phyloP scores from a whole-genome alignment of 2,329 filamentous ascomycete genomes.

The Colletotrichum eremochloae region DNA sequence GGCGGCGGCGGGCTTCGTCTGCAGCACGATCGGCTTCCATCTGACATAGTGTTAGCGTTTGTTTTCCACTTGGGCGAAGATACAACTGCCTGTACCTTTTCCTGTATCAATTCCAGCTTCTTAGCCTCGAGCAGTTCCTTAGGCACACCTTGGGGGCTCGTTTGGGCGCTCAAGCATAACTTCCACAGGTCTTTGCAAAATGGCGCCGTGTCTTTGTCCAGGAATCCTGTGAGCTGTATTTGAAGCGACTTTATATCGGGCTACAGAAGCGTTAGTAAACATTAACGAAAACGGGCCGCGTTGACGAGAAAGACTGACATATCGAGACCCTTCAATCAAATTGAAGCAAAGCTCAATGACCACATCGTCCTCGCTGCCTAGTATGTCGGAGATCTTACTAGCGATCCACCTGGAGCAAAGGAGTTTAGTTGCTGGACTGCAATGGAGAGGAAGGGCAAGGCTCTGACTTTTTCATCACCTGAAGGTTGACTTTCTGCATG shows the following conservation, averaged over 20 bases:
- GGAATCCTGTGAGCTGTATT: conserved; percentile 93
- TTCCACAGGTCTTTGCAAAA: conserved; percentile 98
- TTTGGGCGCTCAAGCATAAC: conserved; percentile 89
- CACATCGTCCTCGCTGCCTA: conserved; percentile 95
- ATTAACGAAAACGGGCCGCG: conserved; percentile 3
- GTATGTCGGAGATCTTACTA: conserved; percentile 85
- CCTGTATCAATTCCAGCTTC: conserved; percentile 93
- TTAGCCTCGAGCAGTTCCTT: conserved; percentile 96
- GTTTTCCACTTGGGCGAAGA: too few species aligned
- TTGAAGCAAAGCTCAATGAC: conserved; percentile 87
- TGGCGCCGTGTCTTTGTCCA: conserved; percentile 88
- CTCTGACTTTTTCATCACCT: conserved; percentile 93
- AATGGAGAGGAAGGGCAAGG: not conserved
- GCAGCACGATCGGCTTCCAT: conserved; percentile 86
- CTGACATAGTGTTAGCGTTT: conserved; percentile 57
- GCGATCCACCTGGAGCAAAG: conserved; percentile 84
- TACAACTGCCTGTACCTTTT: conserved; percentile 75
- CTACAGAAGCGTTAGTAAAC: conserved; percentile 61
- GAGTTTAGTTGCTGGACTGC: conserved; percentile 31
- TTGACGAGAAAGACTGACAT: conserved; percentile 68
- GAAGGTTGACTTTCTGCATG: conserved; percentile 95
- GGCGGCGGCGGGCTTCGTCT: conserved; percentile 78
- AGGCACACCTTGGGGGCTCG: conserved; percentile 89
- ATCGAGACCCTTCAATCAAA: conserved; percentile 79
- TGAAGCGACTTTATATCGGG: conserved; percentile 96